Evolutionary conservation across 257 asterid species (phyloP).

Genomic region (Leonotis leonurus): DNA sequence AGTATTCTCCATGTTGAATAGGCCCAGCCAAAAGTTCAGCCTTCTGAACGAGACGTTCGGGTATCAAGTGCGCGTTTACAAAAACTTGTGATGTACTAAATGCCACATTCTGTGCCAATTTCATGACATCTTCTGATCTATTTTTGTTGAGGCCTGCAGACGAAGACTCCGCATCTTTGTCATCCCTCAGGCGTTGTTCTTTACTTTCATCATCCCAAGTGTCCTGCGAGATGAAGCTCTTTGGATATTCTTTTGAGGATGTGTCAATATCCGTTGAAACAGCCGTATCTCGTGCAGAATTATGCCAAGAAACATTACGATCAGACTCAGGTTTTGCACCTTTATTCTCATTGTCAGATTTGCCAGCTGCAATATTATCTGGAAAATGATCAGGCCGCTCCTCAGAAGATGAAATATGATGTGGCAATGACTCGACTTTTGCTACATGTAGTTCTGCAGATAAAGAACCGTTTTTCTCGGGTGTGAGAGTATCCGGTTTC

Average conservation of each 20-base stretch:
- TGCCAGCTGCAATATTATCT: slow-evolving; percentile 22
- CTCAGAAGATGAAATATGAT: slow-evolving; percentile 29
- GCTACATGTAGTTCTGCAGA: slow-evolving; percentile 19
- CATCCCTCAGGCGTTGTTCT: slow-evolving; percentile 39
- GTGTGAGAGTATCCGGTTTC: slow-evolving; percentile 28
- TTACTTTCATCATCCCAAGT: slow-evolving; percentile 44
- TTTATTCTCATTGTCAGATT: slow-evolving; percentile 30
- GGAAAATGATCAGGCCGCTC: slow-evolving; percentile 24
- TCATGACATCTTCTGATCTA: slow-evolving; percentile 47
- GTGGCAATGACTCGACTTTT: slow-evolving; percentile 22
- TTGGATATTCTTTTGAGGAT: slow-evolving; percentile 41
- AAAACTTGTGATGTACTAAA: slow-evolving; percentile 41
- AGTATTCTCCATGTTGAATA: slow-evolving; percentile 83
- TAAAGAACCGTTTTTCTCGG: slow-evolving; percentile 27
- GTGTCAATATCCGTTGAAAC: slow-evolving; percentile 68
- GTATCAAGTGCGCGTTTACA: slow-evolving; percentile 63
- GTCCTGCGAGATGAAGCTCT: slow-evolving; percentile 47
- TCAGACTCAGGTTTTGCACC: slow-evolving; percentile 39
- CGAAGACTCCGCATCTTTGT: slow-evolving; percentile 57
- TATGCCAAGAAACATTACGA: slow-evolving; percentile 36
- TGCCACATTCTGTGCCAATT: slow-evolving; percentile 35
- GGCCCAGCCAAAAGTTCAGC: slow-evolving; percentile 85
- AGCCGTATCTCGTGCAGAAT: slow-evolving; percentile 41
- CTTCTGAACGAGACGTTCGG: slow-evolving; percentile 62
- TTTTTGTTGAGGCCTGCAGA: slow-evolving; percentile 42